Percentiles rank a stretch among this genome's conserved stretches.
Conservation (phyloP, 495 filamentous ascomycete genomes). For the Astrothelium macrocarpum region DNA sequence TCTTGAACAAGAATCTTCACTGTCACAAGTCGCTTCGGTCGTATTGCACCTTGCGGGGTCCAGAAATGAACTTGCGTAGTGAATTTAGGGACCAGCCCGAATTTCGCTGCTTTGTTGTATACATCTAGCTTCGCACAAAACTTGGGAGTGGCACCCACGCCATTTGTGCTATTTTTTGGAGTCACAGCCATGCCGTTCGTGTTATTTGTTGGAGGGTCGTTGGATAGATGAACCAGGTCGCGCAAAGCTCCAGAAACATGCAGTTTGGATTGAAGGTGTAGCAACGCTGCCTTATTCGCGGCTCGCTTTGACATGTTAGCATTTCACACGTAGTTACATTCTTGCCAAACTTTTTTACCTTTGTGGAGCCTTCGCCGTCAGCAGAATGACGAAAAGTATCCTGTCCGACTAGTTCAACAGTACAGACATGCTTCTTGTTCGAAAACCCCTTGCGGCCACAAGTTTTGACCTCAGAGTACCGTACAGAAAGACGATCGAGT, state of each 20-base stretch:
- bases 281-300: constrained; percentile 12
- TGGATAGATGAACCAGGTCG: too few relatives aligned
- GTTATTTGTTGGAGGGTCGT: too few relatives aligned
- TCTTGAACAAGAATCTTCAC: constrained; percentile 36
- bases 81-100: constrained; percentile 33
- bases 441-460: background rate
- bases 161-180: too few relatives aligned
- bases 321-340: background rate
- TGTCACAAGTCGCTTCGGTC: constrained; percentile 19
- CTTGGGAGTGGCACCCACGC: background rate
- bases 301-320: constrained; percentile 3
- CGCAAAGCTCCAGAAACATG: constrained; percentile 11
- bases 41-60: constrained; percentile 5
- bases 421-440: background rate
- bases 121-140: constrained; percentile 28
- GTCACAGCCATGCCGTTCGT: too few relatives aligned
- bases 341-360: background rate
- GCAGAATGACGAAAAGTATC: background rate
- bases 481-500: background rate
- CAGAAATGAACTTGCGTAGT: constrained; percentile 10
- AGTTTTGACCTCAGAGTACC: background rate
- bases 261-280: constrained; percentile 11
- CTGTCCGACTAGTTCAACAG: background rate
- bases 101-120: constrained; percentile 42
- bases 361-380: background rate